phyloP scores from a whole-genome alignment of 805 yeast genomes.

The Metschnikowia kunwiensis region DNA sequence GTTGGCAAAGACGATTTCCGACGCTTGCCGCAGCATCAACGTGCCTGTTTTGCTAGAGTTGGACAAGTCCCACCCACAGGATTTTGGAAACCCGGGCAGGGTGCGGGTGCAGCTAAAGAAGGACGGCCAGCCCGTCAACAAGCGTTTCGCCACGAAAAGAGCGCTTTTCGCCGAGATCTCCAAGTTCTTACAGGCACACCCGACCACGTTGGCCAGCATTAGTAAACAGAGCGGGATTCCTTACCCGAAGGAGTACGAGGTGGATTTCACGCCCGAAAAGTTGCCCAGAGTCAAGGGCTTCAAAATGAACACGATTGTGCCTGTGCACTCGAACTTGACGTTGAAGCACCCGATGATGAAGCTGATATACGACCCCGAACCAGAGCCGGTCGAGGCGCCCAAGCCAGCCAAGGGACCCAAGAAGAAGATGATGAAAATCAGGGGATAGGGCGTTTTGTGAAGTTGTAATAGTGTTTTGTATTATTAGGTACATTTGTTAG shows the following conservation, averaged over 20 bases:
- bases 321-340: constrained; percentile 77
- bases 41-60: constrained; percentile 59
- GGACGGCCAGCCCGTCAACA: constrained; percentile 42
- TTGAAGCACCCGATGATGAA: constrained; percentile 84
- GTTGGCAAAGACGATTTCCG: constrained; percentile 74
- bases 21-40: constrained; percentile 54
- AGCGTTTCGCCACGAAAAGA: constrained; percentile 50
- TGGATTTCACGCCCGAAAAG: constrained; percentile 51
- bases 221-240: constrained; percentile 50
- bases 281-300: constrained; percentile 82
- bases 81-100: constrained; percentile 97
- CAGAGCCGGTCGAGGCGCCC: constrained; percentile 35
- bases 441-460: constrained; percentile 39
- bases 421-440: constrained; percentile 59
- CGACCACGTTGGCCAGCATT: constrained; percentile 64
- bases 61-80: constrained; percentile 91
- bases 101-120: constrained; percentile 68
- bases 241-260: constrained; percentile 57
- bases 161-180: constrained; percentile 60
- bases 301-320: constrained; percentile 81
- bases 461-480: too few species aligned
- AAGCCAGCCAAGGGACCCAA: constrained; percentile 44
- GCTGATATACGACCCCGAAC: constrained; percentile 54
- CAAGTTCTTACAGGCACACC: constrained; percentile 58
- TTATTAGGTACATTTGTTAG: too few species aligned